These are phyloP conservation scores for Verticillium klebahnii DNA, from an alignment of 2,329 filamentous ascomycete species.

Conservation along the genomic window DNA sequence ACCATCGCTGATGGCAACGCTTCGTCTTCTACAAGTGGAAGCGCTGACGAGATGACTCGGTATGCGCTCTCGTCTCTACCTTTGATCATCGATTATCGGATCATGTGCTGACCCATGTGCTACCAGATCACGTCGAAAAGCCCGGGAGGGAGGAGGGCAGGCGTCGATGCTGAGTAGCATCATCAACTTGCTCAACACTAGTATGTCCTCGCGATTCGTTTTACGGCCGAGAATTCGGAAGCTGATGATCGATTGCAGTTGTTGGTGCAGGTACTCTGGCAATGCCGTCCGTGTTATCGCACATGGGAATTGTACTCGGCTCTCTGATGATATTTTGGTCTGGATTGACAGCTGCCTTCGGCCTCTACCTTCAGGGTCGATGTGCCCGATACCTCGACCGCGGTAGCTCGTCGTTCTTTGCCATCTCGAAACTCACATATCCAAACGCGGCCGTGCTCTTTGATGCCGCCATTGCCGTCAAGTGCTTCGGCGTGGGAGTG, in stretches of 20 bases:
- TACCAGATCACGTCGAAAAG: conserved; percentile 52
- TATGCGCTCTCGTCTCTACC: neutral
- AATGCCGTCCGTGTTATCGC: conserved; percentile 90
- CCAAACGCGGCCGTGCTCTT: conserved; percentile 94
- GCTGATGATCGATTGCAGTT: conserved; percentile 46
- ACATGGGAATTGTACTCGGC: conserved; percentile 89
- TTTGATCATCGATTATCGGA: neutral
- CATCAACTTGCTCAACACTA: conserved; percentile 95
- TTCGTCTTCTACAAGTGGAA: conserved; percentile 12
- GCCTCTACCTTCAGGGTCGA: conserved; percentile 88
- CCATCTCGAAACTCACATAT: conserved; percentile 94
- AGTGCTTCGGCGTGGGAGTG: conserved; percentile 95
- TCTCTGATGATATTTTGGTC: conserved; percentile 86
- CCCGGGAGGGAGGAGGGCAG: conserved; percentile 69
- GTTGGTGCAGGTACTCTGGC: conserved; percentile 91
- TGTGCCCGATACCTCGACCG: conserved; percentile 91
- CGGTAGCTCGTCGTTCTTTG: conserved; percentile 87
- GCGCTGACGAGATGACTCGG: conserved; percentile 13
- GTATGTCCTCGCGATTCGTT: conserved; percentile 41
- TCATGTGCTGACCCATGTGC: conserved; percentile 5
- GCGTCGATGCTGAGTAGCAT: conserved; percentile 88
- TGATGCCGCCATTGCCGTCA: conserved; percentile 91
- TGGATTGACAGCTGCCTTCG: conserved; percentile 81
- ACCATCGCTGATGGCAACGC: conserved; percentile 45
- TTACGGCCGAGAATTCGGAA: neutral